Evolutionary conservation across 805 yeast genomes (phyloP).

Genomic region (Teunomyces tritomae): DNA sequence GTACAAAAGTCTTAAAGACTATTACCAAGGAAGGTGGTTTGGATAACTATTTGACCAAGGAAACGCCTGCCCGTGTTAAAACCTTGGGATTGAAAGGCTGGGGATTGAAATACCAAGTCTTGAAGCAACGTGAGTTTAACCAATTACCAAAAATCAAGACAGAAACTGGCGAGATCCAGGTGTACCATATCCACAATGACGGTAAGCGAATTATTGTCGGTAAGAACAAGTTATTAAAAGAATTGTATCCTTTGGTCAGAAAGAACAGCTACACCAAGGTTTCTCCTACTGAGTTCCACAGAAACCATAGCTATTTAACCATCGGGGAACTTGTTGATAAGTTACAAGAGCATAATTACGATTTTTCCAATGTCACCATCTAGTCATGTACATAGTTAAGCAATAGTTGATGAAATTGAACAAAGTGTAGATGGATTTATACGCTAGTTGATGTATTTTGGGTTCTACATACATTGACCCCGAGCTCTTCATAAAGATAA

Average conservation of each 20-base stretch:
- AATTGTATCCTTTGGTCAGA: constrained; percentile 51
- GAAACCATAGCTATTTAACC: constrained; percentile 41
- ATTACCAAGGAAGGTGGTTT: constrained; percentile 93
- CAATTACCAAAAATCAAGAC: constrained; percentile 33
- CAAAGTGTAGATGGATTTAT: neutral
- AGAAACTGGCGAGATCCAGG: constrained; percentile 30
- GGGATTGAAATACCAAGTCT: constrained; percentile 76
- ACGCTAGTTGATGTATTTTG: neutral
- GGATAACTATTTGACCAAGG: constrained; percentile 83
- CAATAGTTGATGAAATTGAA: neutral
- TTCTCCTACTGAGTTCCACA: constrained; percentile 47
- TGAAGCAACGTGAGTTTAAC: constrained; percentile 43
- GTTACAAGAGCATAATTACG: constrained; percentile 45
- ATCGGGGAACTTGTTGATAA: constrained; percentile 49
- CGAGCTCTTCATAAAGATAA: no score
- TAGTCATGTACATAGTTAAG: constrained; percentile 10
- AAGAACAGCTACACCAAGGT: constrained; percentile 43
- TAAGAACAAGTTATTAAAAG: constrained; percentile 57
- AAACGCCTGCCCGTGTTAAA: constrained; percentile 84
- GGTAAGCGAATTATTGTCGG: constrained; percentile 57
- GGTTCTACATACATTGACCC: neutral
- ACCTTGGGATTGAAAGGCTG: constrained; percentile 93
- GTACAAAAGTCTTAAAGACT: constrained; percentile 80
- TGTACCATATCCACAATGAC: constrained; percentile 50
- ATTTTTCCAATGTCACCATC: constrained; percentile 30